A percentile compares a stretch with the other conserved stretches of the same genome.
Evolutionary conservation across 2,329 filamentous ascomycete genomes (phyloP).

Genomic region (Sporothrix luriei): DNA sequence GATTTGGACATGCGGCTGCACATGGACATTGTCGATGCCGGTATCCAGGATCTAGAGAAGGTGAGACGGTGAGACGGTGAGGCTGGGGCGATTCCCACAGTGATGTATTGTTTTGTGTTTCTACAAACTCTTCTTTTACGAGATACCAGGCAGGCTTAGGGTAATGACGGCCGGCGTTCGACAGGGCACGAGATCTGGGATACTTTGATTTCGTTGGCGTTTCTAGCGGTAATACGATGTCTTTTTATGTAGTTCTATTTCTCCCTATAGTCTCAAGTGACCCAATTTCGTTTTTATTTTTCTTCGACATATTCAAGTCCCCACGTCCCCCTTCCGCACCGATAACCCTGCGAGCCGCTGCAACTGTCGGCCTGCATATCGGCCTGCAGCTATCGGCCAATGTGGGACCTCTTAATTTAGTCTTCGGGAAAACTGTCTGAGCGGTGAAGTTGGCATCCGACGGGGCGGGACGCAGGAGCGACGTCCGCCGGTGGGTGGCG

Average conservation of each 20-base stretch:
- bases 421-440: no score
- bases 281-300: background rate
- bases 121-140: background rate
- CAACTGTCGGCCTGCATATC: no score
- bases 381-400: conserved; percentile 19
- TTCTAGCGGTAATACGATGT: background rate
- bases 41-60: conserved; percentile 29
- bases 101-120: background rate
- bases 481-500: no score
- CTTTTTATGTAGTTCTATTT: background rate
- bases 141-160: conserved; percentile 26
- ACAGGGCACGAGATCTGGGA: background rate
- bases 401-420: background rate
- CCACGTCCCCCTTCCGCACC: background rate
- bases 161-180: conserved; percentile 4
- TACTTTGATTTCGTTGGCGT: background rate
- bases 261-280: background rate
- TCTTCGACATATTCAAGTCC: background rate
- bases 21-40: conserved; percentile 32
- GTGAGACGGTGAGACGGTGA: background rate
- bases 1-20: conserved; percentile 30
- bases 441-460: no score
- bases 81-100: background rate
- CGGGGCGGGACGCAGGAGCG: background rate
- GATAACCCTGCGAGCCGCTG: no score